These are phyloP conservation scores for Fusarium transvaalense DNA, from an alignment of 2,329 filamentous ascomycete genomes.

Conservation along the genomic window DNA sequence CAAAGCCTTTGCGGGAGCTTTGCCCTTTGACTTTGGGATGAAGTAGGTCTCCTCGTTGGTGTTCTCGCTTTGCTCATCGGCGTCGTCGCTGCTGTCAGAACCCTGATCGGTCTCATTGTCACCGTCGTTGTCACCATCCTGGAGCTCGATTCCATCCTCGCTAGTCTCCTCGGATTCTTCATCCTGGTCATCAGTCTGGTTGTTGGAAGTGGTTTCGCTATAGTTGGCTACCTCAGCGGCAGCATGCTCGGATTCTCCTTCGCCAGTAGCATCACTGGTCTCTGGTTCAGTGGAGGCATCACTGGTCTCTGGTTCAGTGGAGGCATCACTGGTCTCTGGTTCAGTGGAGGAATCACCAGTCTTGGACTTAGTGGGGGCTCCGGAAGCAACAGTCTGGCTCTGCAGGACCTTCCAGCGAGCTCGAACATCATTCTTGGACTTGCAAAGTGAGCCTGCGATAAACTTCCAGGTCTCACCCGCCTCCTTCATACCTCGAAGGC, in stretches of 20 bases:
- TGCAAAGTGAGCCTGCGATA: conserved; percentile 49
- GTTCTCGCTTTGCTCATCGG: background rate
- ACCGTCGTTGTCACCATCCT: background rate
- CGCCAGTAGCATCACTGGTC: background rate
- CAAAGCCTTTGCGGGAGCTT: background rate
- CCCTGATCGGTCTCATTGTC: too few relatives aligned
- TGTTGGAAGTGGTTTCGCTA: background rate
- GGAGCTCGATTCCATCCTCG: background rate
- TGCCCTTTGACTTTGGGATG: conserved; percentile 14
- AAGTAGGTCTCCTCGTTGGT: background rate
- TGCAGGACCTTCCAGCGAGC: conserved; percentile 53
- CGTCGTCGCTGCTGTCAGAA: background rate
- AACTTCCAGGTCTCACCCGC: conserved; percentile 49
- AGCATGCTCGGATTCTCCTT: background rate
- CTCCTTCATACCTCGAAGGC: conserved; percentile 54
- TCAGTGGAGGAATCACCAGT: background rate
- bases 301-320: background rate
- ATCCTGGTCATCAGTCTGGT: background rate
- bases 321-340: too few relatives aligned
- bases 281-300: background rate
- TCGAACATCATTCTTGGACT: conserved; percentile 49
- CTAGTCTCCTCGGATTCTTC: background rate
- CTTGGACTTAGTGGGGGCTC: conserved; percentile 4
- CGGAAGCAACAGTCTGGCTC: conserved; percentile 19
- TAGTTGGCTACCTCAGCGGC: background rate